Evolutionary conservation across 2,329 filamentous ascomycete genomes (phyloP), one percentile per base, ranked within the genome.

Genomic region (Didymella keratinophila): DNA sequence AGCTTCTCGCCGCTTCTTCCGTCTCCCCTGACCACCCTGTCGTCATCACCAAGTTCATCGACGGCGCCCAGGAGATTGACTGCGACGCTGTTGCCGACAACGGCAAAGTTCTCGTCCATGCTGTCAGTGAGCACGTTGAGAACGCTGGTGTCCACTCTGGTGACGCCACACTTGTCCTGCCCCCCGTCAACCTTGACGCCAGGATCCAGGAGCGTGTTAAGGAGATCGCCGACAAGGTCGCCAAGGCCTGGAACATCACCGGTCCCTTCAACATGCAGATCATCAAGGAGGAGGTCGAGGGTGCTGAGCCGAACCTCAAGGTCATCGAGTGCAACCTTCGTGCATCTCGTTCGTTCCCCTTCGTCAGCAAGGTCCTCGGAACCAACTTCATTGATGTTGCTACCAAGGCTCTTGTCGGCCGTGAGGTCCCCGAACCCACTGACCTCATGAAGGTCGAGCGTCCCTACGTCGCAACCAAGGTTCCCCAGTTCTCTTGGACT

Each of bases 211-310:
- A 86, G 65, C 92, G 95, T 61, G 87, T 97, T 74, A 98, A 97
- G 87, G 92, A 92, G 69, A 98, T 99, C 70, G 94, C 95, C 16
- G 80, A 93, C 79, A 98, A 97, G 86, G 93, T 99, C 51, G 95
- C 95, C 66, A 91, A 95, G 80, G 95, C 95, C 46, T 97, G 94
- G 92, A 93, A 86, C 74, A 98, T 98, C 78, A 98, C 93, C 20
- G 95, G 95, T 54, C 95, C 95, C 58, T 99, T 98, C 87, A 99
- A 99, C 86, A 98, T 99, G 94, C 95, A 99, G 77, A 96, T 99
- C 80, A 98, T 99, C 86, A 96, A 96, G 83, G 92, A 91, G 12
- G 83, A 90, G 71, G 87, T 89, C 30, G 88, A 91, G 58, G 90
- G 90, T 57, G 89, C 89, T 55, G 86, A 89, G 73, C 87, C 91